These are phyloP conservation scores for Verticillium tricorpus DNA, from an alignment of 2,329 filamentous ascomycete species.

Conservation along the genomic window DNA sequence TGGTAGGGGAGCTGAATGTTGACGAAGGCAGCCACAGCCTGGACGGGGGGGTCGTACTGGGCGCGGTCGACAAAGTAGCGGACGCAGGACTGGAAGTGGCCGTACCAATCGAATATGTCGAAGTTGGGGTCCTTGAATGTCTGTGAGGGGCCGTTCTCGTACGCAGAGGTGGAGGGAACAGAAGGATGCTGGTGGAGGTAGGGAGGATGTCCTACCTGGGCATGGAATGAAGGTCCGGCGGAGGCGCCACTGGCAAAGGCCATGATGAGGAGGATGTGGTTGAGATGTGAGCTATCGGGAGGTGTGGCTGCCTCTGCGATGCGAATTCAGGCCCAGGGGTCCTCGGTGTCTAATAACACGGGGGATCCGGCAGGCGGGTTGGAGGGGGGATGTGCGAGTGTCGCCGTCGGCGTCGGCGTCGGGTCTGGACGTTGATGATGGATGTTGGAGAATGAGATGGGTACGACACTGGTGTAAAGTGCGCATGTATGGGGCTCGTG, in stretches of 20 bases:
- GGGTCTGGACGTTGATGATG: not conserved
- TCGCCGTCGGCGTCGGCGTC: not conserved
- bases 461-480: not conserved
- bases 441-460: not conserved
- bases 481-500: not conserved
- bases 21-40: slow-evolving; percentile 83
- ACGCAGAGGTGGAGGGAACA: slow-evolving; percentile 6
- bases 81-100: slow-evolving; percentile 83
- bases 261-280: not conserved
- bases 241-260: slow-evolving; percentile 8
- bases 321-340: not conserved
- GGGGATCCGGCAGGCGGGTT: slow-evolving; percentile 1
- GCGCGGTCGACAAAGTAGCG: slow-evolving; percentile 89
- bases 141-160: slow-evolving; percentile 21
- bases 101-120: slow-evolving; percentile 90
- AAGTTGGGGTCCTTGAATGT: slow-evolving; percentile 49
- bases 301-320: not conserved
- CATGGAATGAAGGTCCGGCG: slow-evolving; percentile 7
- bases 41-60: slow-evolving; percentile 76
- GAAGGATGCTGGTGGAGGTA: slow-evolving; percentile 1
- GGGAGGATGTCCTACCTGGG: not conserved
- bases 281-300: not conserved
- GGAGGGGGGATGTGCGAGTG: not conserved
- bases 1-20: slow-evolving; percentile 92
- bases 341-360: slow-evolving; percentile 12